Evolutionary conservation across 768 basidiomycete genomes (phyloP), one percentile per base, ranked within the genome.

Genomic region (Candolleomyces aberdarensis): DNA sequence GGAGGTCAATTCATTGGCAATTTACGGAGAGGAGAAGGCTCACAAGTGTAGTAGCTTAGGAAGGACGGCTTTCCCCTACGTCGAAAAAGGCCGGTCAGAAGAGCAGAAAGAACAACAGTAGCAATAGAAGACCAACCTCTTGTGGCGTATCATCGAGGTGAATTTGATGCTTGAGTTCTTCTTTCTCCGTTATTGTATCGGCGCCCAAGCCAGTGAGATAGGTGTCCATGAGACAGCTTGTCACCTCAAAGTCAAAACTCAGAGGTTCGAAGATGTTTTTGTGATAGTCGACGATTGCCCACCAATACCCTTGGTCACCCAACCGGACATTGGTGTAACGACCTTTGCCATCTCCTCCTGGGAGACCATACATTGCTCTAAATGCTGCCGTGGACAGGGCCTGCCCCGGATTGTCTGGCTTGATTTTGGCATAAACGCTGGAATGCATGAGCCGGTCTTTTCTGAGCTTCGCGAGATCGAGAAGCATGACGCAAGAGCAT

Each of bases 271-370:
- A 79, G 8, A 82, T 65, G 40, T 80, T 76, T 15, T 69, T 71
- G 41, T 71, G 72, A 60, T 78, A 68, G 60, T 74, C 73, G n/a
- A 81, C 76, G 61, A 83, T 80, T 51, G 81, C 80, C 80, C 80
- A 83, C 79, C 79, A 83, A 62, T 80, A 83, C 3, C 79, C 79
- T 67, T 83, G 80, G 65, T 82, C 82, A 41, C 80, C 81, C 32
- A 83, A 74, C n/a, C 74, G 76, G 3, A 79, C 80, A 62, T 78
- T 76, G 46, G 74, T 66, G 60, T 80, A 80, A 15, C 69, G 72
- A 2, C 78, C 79, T 51, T 68, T 62, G 1, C 65, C 69, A 13
- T 71, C 70, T 19, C 67, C 68, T 14, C 69, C 72, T 1, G 79
- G 79, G 11, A 66, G 58, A 20, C 81, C 81, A 58, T 76, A 83